These are phyloP conservation scores for Ustilago nuda DNA, from an alignment of 1,284 basidiomycete species.

Conservation along the genomic window DNA sequence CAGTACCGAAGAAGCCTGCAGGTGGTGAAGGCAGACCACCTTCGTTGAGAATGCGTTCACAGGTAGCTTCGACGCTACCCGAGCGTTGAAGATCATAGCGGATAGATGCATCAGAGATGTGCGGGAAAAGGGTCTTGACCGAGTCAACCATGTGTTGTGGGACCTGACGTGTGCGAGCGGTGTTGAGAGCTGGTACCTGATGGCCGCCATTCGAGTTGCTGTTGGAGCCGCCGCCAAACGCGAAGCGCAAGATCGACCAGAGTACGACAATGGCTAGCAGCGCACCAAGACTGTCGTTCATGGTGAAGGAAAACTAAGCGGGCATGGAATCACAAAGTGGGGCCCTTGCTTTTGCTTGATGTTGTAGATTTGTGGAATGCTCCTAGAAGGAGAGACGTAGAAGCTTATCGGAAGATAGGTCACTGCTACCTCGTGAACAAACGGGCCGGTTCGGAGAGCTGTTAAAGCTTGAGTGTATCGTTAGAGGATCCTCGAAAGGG, in stretches of 20 bases:
- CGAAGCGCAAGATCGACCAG: slow-evolving; percentile 61
- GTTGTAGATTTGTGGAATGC: no score
- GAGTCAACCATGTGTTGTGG: slow-evolving; percentile 60
- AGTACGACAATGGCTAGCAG: slow-evolving; percentile 61
- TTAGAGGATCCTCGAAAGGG: no score
- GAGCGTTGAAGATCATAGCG: slow-evolving; percentile 60
- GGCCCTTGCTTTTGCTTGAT: not conserved
- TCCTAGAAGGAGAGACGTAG: no score
- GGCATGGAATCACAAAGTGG: not conserved
- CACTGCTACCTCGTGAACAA: no score
- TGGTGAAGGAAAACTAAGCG: slow-evolving; percentile 11
- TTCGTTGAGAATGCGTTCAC: slow-evolving; percentile 61
- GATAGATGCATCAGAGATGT: slow-evolving; percentile 61
- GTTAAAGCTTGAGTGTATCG: no score
- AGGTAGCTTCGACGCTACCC: slow-evolving; percentile 60
- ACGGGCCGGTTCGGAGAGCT: no score
- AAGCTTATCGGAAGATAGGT: not conserved
- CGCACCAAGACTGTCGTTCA: slow-evolving; percentile 67
- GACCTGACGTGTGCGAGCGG: slow-evolving; percentile 36
- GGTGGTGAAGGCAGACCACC: slow-evolving; percentile 58
- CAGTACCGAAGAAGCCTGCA: slow-evolving; percentile 50
- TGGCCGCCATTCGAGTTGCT: slow-evolving; percentile 11
- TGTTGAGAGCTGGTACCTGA: slow-evolving; percentile 33
- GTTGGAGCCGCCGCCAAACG: slow-evolving; percentile 47
- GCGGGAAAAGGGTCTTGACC: slow-evolving; percentile 62